These are phyloP conservation scores for Yamadazyma siamensis DNA, from an alignment of 1,139 yeast genomes.

Conservation along the genomic window DNA sequence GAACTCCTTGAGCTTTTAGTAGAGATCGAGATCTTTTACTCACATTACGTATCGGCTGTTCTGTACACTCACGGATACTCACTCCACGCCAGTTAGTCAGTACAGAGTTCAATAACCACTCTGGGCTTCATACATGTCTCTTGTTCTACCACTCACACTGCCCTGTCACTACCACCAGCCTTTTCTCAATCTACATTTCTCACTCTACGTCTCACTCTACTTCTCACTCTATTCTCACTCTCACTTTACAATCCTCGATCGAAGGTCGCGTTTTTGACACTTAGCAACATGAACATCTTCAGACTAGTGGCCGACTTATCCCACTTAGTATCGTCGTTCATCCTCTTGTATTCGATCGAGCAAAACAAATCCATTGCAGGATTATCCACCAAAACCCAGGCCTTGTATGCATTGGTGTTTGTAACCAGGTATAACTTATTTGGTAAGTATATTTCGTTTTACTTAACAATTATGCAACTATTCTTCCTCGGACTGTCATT, in stretches of 20 bases:
- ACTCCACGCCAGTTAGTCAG: no score
- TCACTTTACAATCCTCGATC: not conserved
- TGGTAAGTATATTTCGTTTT: constrained; percentile 59
- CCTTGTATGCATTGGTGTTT: constrained; percentile 73
- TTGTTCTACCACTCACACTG: not conserved
- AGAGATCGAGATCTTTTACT: no score
- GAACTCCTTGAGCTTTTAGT: no score
- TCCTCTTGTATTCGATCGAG: constrained; percentile 70
- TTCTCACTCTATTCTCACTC: not conserved
- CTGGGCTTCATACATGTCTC: no score
- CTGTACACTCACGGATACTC: no score
- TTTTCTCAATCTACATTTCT: not conserved
- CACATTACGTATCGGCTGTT: no score
- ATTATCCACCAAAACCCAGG: constrained; percentile 84
- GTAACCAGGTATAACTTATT: constrained; percentile 76
- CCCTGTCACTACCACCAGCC: not conserved
- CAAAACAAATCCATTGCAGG: constrained; percentile 71
- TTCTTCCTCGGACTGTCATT: constrained; percentile 72
- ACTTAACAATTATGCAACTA: constrained; percentile 78
- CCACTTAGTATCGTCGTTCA: constrained; percentile 75
- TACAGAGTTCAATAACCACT: no score
- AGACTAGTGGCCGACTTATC: constrained; percentile 71
- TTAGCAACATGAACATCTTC: constrained; percentile 45
- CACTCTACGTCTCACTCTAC: not conserved
- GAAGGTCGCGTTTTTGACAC: no score